These are phyloP conservation scores for Emergomyces pasteurianus DNA, from an alignment of 2,329 filamentous ascomycete species.

Conservation along the genomic window DNA sequence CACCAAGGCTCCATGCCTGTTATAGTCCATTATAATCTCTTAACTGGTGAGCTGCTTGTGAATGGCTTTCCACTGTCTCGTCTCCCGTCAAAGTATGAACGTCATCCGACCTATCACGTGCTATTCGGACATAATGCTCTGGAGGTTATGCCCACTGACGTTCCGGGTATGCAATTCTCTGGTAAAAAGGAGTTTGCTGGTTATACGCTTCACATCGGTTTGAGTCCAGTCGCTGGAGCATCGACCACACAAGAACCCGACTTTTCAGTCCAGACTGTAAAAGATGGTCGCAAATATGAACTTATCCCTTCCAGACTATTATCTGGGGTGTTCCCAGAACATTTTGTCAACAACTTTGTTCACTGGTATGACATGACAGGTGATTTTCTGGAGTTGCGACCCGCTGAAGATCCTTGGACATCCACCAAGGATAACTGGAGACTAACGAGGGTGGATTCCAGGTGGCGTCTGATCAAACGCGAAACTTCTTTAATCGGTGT, in stretches of 20 bases:
- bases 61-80: constrained; percentile 20
- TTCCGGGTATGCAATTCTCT: constrained; percentile 42
- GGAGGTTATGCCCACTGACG: constrained; percentile 26
- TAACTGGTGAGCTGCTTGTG: constrained; percentile 23
- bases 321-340: constrained; percentile 17
- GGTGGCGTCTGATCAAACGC: constrained; percentile 11
- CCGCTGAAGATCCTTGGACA: constrained; percentile 18
- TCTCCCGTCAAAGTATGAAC: constrained; percentile 18
- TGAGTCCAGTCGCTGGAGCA: neutral
- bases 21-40: constrained; percentile 19
- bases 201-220: constrained; percentile 16
- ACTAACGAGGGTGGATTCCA: constrained; percentile 12
- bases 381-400: constrained; percentile 21
- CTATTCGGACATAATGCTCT: constrained; percentile 22
- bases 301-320: constrained; percentile 22
- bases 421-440: constrained; percentile 17
- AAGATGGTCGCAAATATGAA: constrained; percentile 15
- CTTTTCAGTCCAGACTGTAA: constrained; percentile 21
- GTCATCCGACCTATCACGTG: constrained; percentile 13
- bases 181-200: constrained; percentile 19
- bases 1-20: neutral
- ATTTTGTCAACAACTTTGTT: constrained; percentile 29
- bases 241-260: constrained; percentile 14
- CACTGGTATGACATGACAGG: constrained; percentile 37
- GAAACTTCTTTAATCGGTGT: constrained; percentile 20